A percentile compares a stretch with the other conserved stretches of the same genome.
Conservation (phyloP, 805 yeast genomes). For the Ogataea glucozyma region DNA sequence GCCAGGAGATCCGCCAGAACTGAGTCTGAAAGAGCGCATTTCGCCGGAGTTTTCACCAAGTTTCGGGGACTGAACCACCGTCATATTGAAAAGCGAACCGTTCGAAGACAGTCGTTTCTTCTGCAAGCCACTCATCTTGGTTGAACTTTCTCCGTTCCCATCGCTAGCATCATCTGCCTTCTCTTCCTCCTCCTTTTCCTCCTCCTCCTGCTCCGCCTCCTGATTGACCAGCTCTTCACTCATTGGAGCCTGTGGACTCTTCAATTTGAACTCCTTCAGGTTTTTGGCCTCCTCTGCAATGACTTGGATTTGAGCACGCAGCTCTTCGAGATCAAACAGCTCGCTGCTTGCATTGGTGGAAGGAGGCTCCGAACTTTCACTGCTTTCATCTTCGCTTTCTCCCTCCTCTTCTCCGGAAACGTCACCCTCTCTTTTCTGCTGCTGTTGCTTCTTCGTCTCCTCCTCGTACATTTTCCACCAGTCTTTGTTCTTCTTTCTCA, state of each 20-base stretch:
- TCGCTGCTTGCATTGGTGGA: constrained; percentile 16
- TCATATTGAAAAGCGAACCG: constrained; percentile 25
- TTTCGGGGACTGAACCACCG: constrained; percentile 16
- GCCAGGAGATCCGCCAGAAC: constrained; percentile 5
- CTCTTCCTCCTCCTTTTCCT: constrained; percentile 4
- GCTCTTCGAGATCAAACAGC: constrained; percentile 48
- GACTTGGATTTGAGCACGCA: constrained; percentile 44
- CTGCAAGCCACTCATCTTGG: no score
- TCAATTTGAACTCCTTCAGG: constrained; percentile 24
- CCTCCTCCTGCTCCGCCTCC: constrained; percentile 6
- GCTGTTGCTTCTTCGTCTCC: constrained; percentile 33
- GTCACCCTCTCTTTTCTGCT: constrained; percentile 22
- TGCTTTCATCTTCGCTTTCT: constrained; percentile 12
- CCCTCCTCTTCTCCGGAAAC: constrained; percentile 6
- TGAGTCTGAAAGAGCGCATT: constrained; percentile 15
- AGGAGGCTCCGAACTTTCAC: background rate
- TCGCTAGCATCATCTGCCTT: constrained; percentile 2
- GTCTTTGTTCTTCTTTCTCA: constrained; percentile 49
- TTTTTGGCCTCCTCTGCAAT: constrained; percentile 40
- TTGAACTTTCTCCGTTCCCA: background rate
- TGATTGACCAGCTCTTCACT: no score
- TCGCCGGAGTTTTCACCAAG: constrained; percentile 1
- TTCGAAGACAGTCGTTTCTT: constrained; percentile 6
- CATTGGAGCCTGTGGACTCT: no score
- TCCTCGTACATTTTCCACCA: constrained; percentile 60